Evolutionary conservation across 1,284 basidiomycete species (phyloP), one percentile per base, ranked within the genome.

Genomic region (Caloboletus firmus): DNA sequence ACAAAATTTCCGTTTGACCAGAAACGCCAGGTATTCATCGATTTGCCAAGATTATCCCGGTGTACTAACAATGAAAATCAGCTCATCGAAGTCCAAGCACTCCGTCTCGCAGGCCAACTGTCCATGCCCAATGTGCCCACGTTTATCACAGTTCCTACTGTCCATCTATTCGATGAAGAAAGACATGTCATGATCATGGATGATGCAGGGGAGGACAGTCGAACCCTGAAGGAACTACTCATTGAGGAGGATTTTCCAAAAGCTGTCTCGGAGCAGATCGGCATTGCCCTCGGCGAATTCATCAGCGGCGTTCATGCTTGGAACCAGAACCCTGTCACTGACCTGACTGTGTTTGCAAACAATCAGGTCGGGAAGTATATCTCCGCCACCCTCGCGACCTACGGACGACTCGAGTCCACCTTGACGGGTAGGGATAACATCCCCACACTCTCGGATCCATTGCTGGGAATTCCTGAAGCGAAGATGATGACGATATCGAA

Each of bases 141-240:
- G 1, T 52, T 78, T 11, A 74, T 80, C 36, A 76, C 71, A 2
- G 76, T 80, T 1, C 84, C 85, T 1, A 61, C 55, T 10, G 70
- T 87, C 10, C 70, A 79, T 58, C 66, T 72, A 34, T 79, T 79
- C 61, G 85, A 87, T 60, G 66, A 75, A 20, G 65, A 68, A 18
- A 72, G 65, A 10, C 71, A 79, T 55, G 75, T 77, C 7, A 74
- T 86, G 32, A 76, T 87, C 62, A 84, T 86, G 77, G 79, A 83
- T 36, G 85, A 87, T 55, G 76, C 74, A 48, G 85, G 85, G 4
- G 64, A 61, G 30, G 59, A 62, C 8, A 59, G 69, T 17, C 56
- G 63, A 22, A 77, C 74, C 3, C 69, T 87, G 54, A 85, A 86
- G 64, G 66, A 75, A 8, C 70, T 79, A 31, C 68, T 85, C 62